phyloP scores from a whole-genome alignment of 2,329 filamentous ascomycete genomes.

The Aspergillus sp. region DNA sequence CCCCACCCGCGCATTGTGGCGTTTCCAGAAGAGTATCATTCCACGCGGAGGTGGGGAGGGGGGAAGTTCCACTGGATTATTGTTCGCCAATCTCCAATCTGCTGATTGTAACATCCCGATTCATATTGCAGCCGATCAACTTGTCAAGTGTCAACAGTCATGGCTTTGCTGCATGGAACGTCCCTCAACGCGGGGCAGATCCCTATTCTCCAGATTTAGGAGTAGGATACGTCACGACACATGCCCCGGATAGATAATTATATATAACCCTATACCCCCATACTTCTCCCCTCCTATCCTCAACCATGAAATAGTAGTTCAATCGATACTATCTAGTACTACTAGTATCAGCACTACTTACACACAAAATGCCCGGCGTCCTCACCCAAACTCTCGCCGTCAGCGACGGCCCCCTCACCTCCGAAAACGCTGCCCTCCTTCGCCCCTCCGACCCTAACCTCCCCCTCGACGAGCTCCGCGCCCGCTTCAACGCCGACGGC shows the following conservation, averaged over 20 bases:
- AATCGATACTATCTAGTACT: no score
- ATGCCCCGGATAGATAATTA: background rate
- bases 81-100: no score
- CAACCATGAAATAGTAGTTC: no score
- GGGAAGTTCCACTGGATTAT: background rate
- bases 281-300: background rate
- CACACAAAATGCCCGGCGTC: conserved; percentile 19
- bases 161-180: background rate
- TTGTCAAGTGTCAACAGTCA: background rate
- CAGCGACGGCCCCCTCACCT: conserved; percentile 50
- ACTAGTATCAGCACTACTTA: no score
- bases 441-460: conserved; percentile 46
- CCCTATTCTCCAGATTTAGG: background rate
- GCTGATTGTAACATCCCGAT: no score
- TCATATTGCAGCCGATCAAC: no score
- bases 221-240: background rate
- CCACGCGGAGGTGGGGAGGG: conserved; percentile 6
- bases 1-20: background rate
- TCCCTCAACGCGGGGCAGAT: background rate
- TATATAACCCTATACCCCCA: background rate
- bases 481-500: conserved; percentile 52
- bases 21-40: conserved; percentile 10
- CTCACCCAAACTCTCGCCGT: conserved; percentile 30
- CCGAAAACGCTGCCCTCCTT: conserved; percentile 47
- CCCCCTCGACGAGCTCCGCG: conserved; percentile 52